phyloP scores from a whole-genome alignment of 768 basidiomycete genomes.

The Boletus huronensis region DNA sequence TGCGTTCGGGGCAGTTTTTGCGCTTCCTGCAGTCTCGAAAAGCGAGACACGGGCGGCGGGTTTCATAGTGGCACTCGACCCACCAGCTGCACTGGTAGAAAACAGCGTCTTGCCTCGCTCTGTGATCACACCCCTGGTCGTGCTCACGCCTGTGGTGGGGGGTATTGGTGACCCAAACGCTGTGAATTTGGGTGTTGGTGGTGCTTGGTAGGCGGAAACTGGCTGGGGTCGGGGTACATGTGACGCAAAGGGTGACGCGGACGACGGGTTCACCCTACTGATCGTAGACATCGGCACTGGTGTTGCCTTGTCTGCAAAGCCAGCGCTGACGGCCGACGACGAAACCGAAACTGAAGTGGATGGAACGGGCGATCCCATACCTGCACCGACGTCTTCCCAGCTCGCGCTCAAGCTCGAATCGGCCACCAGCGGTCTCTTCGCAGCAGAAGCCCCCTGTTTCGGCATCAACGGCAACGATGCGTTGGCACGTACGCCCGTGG shows the following conservation, averaged over 20 bases:
- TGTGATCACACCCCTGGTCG: conserved; percentile 7
- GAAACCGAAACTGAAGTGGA: conserved; percentile 8
- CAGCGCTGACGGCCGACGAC: conserved; percentile 1
- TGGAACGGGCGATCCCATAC: conserved; percentile 6
- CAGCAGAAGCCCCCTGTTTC: conserved; percentile 11
- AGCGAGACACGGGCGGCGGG: conserved; percentile 20
- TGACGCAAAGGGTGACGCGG: conserved; percentile 8
- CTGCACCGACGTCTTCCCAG: conserved; percentile 55
- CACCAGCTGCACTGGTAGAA: neutral
- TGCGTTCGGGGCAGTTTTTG: conserved; percentile 56
- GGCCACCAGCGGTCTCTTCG: conserved; percentile 21
- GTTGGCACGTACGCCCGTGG: conserved; percentile 21
- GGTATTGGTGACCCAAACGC: conserved; percentile 27
- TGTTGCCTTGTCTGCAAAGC: conserved; percentile 5
- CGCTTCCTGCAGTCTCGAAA: conserved; percentile 46
- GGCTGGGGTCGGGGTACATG: conserved; percentile 3
- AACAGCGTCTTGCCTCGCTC: conserved; percentile 19
- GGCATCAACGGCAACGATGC: neutral
- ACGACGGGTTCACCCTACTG: neutral
- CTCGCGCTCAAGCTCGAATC: conserved; percentile 50
- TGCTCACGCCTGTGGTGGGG: neutral
- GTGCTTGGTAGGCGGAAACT: neutral
- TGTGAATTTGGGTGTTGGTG: conserved; percentile 22
- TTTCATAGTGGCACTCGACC: conserved; percentile 2
- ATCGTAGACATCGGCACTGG: neutral